A percentile compares a stretch with the other conserved stretches of the same genome.
These are phyloP conservation scores for Sphaerobolus stellatus DNA, from an alignment of 1,284 basidiomycete genomes.

Conservation along the genomic window DNA sequence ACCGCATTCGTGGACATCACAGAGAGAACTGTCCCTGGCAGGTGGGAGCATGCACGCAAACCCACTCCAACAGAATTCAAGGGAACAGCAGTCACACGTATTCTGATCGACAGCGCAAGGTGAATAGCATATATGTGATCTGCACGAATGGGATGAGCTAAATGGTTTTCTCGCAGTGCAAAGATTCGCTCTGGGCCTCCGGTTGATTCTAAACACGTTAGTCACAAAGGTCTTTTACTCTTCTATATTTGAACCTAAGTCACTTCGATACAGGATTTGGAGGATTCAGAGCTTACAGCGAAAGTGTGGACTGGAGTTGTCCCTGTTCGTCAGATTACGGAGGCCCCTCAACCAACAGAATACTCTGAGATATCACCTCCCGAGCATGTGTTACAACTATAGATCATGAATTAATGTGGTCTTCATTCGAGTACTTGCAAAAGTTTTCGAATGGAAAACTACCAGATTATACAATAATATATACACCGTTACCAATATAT, in stretches of 20 bases:
- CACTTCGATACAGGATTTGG: slow-evolving; percentile 12
- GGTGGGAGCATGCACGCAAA: slow-evolving; percentile 13
- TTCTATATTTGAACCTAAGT: background rate
- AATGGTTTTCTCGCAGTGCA: slow-evolving; percentile 14
- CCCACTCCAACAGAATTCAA: slow-evolving; percentile 17
- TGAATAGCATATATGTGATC: background rate
- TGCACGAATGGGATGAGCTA: background rate
- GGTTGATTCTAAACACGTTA: slow-evolving; percentile 21
- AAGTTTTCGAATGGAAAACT: too few relatives aligned
- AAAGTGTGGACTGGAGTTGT: slow-evolving; percentile 25
- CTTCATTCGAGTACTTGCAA: too few relatives aligned
- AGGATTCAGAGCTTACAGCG: slow-evolving; percentile 15
- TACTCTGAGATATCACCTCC: slow-evolving; percentile 1
- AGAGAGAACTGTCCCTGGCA: slow-evolving; percentile 8
- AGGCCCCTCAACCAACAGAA: slow-evolving; percentile 6
- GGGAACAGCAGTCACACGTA: slow-evolving; percentile 25
- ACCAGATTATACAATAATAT: slow-evolving; percentile 1
- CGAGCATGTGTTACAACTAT: slow-evolving; percentile 9
- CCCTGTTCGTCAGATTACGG: slow-evolving; percentile 10
- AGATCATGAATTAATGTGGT: background rate
- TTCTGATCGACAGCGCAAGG: slow-evolving; percentile 25
- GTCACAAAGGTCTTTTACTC: background rate
- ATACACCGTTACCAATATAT: background rate
- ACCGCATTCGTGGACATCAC: slow-evolving; percentile 9
- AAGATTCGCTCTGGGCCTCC: slow-evolving; percentile 24